phyloP scores from a whole-genome alignment of 768 basidiomycete genomes.

The Suillus placidus region DNA sequence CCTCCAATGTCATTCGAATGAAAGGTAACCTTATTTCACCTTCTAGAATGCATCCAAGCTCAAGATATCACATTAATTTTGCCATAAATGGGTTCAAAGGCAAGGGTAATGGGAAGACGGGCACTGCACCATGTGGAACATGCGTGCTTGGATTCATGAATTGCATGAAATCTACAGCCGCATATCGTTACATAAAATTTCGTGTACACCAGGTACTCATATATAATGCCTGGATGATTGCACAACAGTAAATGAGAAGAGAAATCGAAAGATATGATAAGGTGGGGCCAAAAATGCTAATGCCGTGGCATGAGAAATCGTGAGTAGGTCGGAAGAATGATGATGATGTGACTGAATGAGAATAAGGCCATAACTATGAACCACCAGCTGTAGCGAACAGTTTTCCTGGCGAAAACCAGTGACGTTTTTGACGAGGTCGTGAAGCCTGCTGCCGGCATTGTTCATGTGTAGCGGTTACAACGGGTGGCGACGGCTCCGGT shows the following conservation, averaged over 20 bases:
- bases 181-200: conserved; percentile 27
- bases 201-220: conserved; percentile 38
- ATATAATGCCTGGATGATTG: conserved; percentile 27
- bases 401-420: conserved; percentile 59
- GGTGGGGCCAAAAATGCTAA: conserved; percentile 21
- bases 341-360: conserved; percentile 6
- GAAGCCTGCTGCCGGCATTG: conserved; percentile 35
- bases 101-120: background rate
- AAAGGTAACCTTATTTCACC: background rate
- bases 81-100: background rate
- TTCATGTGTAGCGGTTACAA: conserved; percentile 32
- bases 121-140: background rate
- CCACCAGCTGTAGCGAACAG: conserved; percentile 48
- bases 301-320: conserved; percentile 20
- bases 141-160: conserved; percentile 4
- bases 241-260: conserved; percentile 12
- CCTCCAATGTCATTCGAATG: background rate
- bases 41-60: background rate
- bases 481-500: conserved; percentile 32
- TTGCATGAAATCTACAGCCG: conserved; percentile 9
- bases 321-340: conserved; percentile 8
- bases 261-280: conserved; percentile 22
- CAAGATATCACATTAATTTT: background rate
- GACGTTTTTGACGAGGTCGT: conserved; percentile 44
- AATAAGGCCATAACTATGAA: conserved; percentile 25